phyloP scores from a whole-genome alignment of 2,329 filamentous ascomycete genomes.

The Diaporthe vexans region DNA sequence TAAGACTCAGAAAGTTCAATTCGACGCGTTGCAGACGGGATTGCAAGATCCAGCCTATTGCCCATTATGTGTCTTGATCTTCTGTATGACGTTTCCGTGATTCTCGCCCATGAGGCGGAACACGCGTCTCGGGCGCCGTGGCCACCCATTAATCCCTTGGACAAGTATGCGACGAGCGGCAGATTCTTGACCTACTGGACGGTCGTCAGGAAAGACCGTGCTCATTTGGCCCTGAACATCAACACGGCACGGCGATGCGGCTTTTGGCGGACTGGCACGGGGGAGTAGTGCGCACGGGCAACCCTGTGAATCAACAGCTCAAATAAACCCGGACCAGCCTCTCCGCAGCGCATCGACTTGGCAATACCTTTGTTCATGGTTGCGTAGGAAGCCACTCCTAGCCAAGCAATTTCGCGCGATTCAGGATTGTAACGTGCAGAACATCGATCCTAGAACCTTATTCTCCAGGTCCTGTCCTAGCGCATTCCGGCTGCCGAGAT shows the following conservation, averaged over 20 bases:
- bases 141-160: no score
- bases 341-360: not conserved
- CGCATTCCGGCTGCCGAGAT: constrained; percentile 25
- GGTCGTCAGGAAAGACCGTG: not conserved
- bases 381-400: not conserved
- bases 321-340: no score
- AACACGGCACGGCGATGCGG: not conserved
- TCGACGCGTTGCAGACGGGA: not conserved
- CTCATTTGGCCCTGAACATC: not conserved
- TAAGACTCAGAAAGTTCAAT: not conserved
- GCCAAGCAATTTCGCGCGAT: not conserved
- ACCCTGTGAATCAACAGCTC: no score
- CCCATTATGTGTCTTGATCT: not conserved
- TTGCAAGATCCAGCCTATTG: no score
- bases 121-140: constrained; percentile 5
- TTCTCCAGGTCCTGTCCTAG: not conserved
- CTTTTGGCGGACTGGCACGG: not conserved
- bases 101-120: not conserved
- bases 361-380: no score
- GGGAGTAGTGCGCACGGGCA: not conserved
- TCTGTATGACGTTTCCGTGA: not conserved
- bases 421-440: not conserved
- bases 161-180: not conserved
- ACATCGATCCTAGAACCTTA: not conserved
- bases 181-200: no score